A percentile compares a stretch with the other conserved stretches of the same genome.
phyloP scores from a whole-genome alignment of 2,329 filamentous ascomycete genomes.

The Plenodomus biglobosus region DNA sequence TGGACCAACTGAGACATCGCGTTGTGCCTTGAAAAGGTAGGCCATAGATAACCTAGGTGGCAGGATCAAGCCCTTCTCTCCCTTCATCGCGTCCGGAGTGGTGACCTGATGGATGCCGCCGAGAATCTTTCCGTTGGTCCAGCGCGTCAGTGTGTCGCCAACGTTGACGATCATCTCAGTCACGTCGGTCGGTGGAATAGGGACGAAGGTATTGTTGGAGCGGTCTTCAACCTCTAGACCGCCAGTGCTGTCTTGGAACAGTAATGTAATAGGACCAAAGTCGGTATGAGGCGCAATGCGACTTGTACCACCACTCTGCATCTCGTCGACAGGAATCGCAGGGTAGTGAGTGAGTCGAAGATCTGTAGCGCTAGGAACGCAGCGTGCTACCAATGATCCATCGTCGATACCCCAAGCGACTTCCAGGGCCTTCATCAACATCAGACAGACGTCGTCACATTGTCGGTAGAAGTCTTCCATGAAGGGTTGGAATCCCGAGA shows the following conservation, averaged over 20 bases:
- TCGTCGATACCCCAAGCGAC: conserved; percentile 11
- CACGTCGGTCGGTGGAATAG: not conserved
- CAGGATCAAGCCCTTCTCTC: no score
- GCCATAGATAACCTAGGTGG: not conserved
- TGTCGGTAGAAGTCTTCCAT: conserved; percentile 15
- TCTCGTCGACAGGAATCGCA: conserved; percentile 6
- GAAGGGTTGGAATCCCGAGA: conserved; percentile 14
- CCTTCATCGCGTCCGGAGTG: not conserved
- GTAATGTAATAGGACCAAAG: conserved; percentile 33
- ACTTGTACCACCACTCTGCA: conserved; percentile 7
- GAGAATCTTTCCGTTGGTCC: conserved; percentile 2
- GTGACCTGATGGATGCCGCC: conserved; percentile 1
- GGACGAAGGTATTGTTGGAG: not conserved
- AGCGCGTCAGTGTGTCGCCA: not conserved
- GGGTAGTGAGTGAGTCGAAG: conserved; percentile 24
- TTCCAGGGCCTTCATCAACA: conserved; percentile 14
- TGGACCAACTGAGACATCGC: not conserved
- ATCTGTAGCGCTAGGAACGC: conserved; percentile 9
- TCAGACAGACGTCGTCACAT: conserved; percentile 4
- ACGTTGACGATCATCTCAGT: conserved; percentile 1
- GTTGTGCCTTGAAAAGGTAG: not conserved
- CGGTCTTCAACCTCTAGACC: conserved; percentile 77
- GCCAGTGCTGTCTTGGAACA: conserved; percentile 43
- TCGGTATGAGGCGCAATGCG: conserved; percentile 21
- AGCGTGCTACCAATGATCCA: conserved; percentile 5